Conservation (phyloP, 495 filamentous ascomycete species). For the Saxophila tyrrhenica region DNA sequence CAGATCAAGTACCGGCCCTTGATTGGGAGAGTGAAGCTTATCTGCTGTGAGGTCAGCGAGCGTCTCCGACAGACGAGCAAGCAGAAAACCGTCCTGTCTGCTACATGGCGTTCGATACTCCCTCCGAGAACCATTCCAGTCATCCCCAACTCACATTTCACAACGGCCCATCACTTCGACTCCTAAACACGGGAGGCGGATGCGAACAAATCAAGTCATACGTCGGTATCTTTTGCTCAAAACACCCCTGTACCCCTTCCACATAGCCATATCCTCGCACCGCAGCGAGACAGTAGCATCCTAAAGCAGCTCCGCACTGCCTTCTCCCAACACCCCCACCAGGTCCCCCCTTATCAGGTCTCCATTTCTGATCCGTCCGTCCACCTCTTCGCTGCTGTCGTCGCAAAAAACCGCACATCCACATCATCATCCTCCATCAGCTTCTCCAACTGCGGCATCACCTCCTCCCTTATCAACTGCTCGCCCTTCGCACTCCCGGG, state of each 20-base stretch:
- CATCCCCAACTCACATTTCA: too few species aligned
- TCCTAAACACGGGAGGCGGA: too few species aligned
- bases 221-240: not conserved
- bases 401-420: slow-evolving; percentile 92
- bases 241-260: not conserved
- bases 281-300: not conserved
- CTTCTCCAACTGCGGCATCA: slow-evolving; percentile 86
- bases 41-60: too few species aligned
- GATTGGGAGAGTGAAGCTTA: too few species aligned
- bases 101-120: too few species aligned
- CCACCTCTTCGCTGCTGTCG: slow-evolving; percentile 44
- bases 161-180: too few species aligned
- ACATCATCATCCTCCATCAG: slow-evolving; percentile 93
- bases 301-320: not conserved
- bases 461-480: slow-evolving; percentile 74
- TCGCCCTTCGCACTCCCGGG: slow-evolving; percentile 58
- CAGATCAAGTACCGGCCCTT: not conserved
- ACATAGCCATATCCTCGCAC: not conserved
- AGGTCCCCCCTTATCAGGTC: not conserved
- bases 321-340: not conserved
- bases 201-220: not conserved
- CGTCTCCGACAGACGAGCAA: too few species aligned
- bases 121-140: too few species aligned
- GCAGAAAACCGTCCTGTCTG: too few species aligned
- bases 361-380: slow-evolving; percentile 10